Evolutionary conservation across 2,329 filamentous ascomycete genomes (phyloP), one percentile per base, ranked within the genome.

Genomic region (Talaromyces sp.): DNA sequence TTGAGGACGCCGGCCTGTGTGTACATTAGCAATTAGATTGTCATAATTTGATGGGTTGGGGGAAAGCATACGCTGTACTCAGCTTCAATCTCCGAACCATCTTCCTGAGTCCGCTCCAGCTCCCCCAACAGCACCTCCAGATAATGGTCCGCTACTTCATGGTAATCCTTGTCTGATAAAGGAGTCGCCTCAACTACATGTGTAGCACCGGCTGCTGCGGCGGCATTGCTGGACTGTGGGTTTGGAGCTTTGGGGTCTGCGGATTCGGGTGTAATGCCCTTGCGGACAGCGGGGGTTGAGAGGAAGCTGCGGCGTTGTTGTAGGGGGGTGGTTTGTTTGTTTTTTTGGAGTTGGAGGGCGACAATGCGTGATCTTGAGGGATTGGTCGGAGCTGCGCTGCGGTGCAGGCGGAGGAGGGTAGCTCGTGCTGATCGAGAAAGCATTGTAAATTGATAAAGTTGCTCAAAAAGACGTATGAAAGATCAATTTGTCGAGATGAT

Each of bases 1-100:
- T 89, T 93, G 71, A 98, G 84, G 64, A 98, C 93, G 64, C 95
- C 94, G 63, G 92, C 86, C 93, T 97, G 72, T 19, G 63, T 25
- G 13, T 58, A 5, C 19, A 5, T 45, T 31, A 59, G 15, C 38
- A 27, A n/a, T 25, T 45, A 13, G 29, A 19, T 59, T 38, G 17
- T 3, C 29, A 58, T 36, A 3, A 8, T 54, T 8, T 27, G 7
- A 31, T n/a, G 6, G n/a, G 15, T 2, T 17, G 6, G 19, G 25
- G 17, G 3, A 22, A 17, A 17, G 83, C 89, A 68, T 83, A 97
- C 94, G 67, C 89, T 90, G 72, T 90, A 98, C 74, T 99, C 95
- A 5, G 95, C 90, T 70, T 99, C 95, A 5, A 97, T 79, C 63
- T 93, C 90, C 0, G 76, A 75, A 8, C 90, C 88, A 36, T 84